Evolutionary conservation across 2,329 filamentous ascomycete genomes (phyloP).

Genomic region (Volutella citrinella): DNA sequence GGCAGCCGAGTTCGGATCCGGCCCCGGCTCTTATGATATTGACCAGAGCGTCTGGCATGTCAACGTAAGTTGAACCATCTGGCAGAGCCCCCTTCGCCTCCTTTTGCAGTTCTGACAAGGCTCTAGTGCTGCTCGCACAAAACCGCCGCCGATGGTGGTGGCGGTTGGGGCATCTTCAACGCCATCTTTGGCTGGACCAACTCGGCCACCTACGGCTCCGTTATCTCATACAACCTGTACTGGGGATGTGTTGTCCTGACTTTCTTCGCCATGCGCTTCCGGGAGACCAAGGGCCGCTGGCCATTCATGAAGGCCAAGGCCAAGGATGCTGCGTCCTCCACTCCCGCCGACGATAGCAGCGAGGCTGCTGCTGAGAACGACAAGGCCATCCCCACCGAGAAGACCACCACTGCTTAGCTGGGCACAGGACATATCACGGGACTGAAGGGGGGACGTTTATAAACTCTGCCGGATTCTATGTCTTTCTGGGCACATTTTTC

Average conservation of each 20-base stretch:
- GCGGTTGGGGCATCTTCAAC: slow-evolving; percentile 87
- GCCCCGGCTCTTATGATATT: slow-evolving; percentile 78
- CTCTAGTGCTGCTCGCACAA: slow-evolving; percentile 79
- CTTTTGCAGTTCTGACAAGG: too few relatives aligned
- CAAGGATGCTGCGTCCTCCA: too few relatives aligned
- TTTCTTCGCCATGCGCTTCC: slow-evolving; percentile 64
- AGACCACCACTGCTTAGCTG: slow-evolving; percentile 18
- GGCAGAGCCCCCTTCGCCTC: too few relatives aligned
- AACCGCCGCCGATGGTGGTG: slow-evolving; percentile 65
- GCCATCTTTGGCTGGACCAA: slow-evolving; percentile 85
- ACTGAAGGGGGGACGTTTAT: slow-evolving; percentile 1
- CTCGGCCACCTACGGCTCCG: slow-evolving; percentile 81
- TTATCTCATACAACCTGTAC: slow-evolving; percentile 85
- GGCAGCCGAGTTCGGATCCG: slow-evolving; percentile 48
- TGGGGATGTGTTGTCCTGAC: slow-evolving; percentile 74
- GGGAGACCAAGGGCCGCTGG: slow-evolving; percentile 55
- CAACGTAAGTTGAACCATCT: slow-evolving; percentile 65
- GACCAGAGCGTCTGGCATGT: slow-evolving; percentile 78
- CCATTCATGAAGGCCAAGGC: slow-evolving; percentile 40
- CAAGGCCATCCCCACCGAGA: slow-evolving; percentile 25
- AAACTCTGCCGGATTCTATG: slow-evolving; percentile 10
- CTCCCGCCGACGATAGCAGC: slow-evolving; percentile 19
- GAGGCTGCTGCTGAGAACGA: slow-evolving; percentile 19
- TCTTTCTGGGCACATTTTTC: slow-evolving; percentile 16
- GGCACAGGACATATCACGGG: too few relatives aligned